Percentiles rank a stretch among this genome's conserved stretches.
Evolutionary conservation across 2,329 filamentous ascomycete species (phyloP).

Genomic region (Penicillium palitans): DNA sequence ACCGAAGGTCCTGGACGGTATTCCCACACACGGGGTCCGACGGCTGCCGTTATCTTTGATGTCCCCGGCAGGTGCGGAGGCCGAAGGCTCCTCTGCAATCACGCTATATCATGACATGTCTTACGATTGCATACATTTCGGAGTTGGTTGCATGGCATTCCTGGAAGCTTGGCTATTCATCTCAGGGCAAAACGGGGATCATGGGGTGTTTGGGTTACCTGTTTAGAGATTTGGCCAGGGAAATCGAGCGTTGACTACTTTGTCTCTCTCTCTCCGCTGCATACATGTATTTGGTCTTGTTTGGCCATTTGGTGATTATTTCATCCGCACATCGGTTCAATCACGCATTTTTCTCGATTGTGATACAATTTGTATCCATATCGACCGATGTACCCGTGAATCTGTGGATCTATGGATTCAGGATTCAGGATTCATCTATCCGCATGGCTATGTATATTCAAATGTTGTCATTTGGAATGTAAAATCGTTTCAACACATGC

Average conservation of each 20-base stretch:
- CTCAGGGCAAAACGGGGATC: slow-evolving; percentile 10
- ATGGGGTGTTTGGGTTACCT: slow-evolving; percentile 21
- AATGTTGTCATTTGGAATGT: not conserved
- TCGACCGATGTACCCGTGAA: not conserved
- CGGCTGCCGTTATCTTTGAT: slow-evolving; percentile 1
- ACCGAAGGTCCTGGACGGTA: not conserved
- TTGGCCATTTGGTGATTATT: not conserved
- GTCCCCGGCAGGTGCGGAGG: slow-evolving; percentile 6
- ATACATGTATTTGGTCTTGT: slow-evolving; percentile 4
- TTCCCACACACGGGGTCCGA: slow-evolving; percentile 10
- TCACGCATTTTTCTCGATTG: not conserved
- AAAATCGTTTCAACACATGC: not conserved
- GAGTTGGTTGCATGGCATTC: slow-evolving; percentile 37
- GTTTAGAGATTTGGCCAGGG: not conserved
- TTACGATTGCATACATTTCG: slow-evolving; percentile 40
- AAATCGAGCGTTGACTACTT: not conserved
- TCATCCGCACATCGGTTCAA: not conserved
- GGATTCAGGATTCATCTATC: not conserved
- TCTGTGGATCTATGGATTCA: not conserved
- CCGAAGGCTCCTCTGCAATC: not conserved
- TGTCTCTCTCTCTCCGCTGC: not conserved
- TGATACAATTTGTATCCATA: not conserved
- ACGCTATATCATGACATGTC: slow-evolving; percentile 27
- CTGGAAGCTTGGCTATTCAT: slow-evolving; percentile 26
- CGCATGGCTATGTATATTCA: not conserved